These are phyloP conservation scores for Tanacetum coccineum DNA, from an alignment of 129 eudicot species.

Conservation along the genomic window DNA sequence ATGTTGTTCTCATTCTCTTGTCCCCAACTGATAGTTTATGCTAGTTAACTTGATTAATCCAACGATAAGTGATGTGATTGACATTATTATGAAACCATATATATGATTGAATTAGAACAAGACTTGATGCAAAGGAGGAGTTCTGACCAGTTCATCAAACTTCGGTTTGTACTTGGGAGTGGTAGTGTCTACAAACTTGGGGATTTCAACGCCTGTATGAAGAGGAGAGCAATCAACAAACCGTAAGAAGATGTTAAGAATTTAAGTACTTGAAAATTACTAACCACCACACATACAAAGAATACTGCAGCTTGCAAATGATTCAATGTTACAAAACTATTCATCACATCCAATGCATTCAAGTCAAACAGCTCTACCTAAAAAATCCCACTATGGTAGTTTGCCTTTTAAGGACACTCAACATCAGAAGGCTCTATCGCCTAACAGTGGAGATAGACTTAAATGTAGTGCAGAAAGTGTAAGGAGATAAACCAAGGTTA, in stretches of 20 bases:
- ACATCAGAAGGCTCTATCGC: background rate
- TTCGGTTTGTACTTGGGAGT: constrained; percentile 80
- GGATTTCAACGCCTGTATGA: constrained; percentile 59
- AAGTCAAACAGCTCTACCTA: background rate
- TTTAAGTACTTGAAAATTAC: background rate
- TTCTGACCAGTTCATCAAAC: constrained; percentile 71
- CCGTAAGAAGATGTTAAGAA: no score
- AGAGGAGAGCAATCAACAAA: background rate
- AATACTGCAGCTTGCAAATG: background rate
- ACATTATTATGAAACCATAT: no score
- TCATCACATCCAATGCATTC: background rate
- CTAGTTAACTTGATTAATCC: background rate
- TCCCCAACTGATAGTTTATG: background rate
- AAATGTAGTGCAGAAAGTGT: background rate
- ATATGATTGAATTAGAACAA: no score
- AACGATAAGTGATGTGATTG: no score
- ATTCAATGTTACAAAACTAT: background rate
- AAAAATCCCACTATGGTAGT: background rate
- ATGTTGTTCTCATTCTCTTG: no score
- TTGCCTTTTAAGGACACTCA: background rate
- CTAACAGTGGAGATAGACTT: background rate
- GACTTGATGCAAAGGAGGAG: background rate
- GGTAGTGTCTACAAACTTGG: constrained; percentile 73
- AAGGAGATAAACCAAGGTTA: no score
- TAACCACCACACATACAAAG: background rate